Evolutionary conservation across 805 yeast species (phyloP).

Genomic region (Blastobotrys parvus): DNA sequence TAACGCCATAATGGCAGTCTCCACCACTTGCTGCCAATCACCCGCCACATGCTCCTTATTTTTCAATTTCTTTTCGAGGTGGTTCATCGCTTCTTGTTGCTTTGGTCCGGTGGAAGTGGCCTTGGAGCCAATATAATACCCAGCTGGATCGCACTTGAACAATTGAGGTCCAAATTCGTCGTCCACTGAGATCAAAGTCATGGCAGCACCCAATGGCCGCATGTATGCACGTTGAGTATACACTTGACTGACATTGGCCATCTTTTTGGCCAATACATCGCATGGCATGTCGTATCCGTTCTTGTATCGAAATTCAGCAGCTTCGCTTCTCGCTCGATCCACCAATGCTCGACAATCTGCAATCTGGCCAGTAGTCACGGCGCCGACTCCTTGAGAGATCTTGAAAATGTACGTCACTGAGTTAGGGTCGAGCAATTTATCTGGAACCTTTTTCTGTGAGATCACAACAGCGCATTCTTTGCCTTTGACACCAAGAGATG

Average conservation of each 20-base stretch:
- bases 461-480: conserved; percentile 79
- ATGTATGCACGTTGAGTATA: conserved; percentile 97
- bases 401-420: conserved; percentile 83
- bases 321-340: conserved; percentile 85
- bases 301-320: conserved; percentile 88
- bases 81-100: conserved; percentile 89
- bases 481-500: conserved; percentile 82
- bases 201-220: conserved; percentile 95
- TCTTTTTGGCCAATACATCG: conserved; percentile 83
- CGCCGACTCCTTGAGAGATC: conserved; percentile 74
- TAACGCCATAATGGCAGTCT: conserved; percentile 77
- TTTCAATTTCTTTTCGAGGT: conserved; percentile 84
- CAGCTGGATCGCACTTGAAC: conserved; percentile 95
- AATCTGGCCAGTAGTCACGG: conserved; percentile 83
- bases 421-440: conserved; percentile 78
- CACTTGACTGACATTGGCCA: conserved; percentile 92
- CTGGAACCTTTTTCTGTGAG: conserved; percentile 94
- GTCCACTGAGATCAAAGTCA: conserved; percentile 80
- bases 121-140: conserved; percentile 82
- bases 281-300: conserved; percentile 97
- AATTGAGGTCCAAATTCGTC: conserved; percentile 85
- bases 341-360: conserved; percentile 94
- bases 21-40: conserved; percentile 83
- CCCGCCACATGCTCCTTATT: conserved; percentile 62
- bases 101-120: conserved; percentile 96